Conservation (phyloP, 257 asterid species). For the Capsicum rhomboideum region DNA sequence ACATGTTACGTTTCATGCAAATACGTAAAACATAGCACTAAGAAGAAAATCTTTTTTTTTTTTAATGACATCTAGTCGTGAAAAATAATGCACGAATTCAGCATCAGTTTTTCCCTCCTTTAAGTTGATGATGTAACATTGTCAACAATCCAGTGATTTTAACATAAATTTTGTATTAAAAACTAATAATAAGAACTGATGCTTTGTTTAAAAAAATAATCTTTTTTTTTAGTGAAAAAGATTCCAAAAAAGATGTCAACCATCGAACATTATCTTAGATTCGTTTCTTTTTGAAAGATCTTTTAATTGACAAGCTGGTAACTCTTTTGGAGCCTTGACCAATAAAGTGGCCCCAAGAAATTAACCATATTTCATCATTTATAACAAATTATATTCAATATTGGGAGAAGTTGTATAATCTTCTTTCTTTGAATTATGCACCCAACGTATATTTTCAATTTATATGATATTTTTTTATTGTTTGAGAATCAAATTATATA, state of each 20-base stretch:
- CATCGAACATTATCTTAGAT: neutral
- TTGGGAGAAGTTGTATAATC: neutral
- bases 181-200: neutral
- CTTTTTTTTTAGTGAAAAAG: neutral
- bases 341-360: neutral
- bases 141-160: too few relatives aligned
- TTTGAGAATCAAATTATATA: neutral
- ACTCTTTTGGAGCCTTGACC: neutral
- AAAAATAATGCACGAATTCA: neutral
- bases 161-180: neutral
- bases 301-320: neutral
- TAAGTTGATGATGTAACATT: neutral
- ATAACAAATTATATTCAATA: neutral
- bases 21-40: neutral
- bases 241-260: neutral
- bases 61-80: neutral
- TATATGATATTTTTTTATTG: neutral
- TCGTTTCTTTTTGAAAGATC: neutral
- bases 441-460: neutral
- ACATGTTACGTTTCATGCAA: neutral
- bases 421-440: neutral
- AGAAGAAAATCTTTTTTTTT: neutral
- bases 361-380: neutral
- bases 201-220: neutral
- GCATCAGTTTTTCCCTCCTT: neutral